Percentiles rank a stretch among this genome's conserved stretches.
phyloP scores from a whole-genome alignment of 2,329 filamentous ascomycete species.

The Epichloe elymi region DNA sequence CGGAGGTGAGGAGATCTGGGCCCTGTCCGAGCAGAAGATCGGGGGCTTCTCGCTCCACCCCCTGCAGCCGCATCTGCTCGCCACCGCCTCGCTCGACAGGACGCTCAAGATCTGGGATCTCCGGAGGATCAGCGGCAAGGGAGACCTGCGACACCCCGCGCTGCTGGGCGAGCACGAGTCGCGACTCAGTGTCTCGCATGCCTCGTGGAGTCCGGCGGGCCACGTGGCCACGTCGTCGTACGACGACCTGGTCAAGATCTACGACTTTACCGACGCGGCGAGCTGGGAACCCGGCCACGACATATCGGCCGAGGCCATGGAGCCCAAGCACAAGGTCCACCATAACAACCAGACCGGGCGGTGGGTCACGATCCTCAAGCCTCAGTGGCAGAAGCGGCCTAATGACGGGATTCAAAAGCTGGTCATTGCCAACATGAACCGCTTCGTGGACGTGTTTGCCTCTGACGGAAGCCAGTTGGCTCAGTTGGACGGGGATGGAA shows the following conservation, averaged over 20 bases:
- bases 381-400: conserved; percentile 75
- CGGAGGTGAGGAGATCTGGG: conserved; percentile 42
- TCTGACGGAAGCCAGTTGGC: conserved; percentile 74
- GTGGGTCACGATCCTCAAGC: conserved; percentile 78
- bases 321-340: conserved; percentile 52
- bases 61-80: conserved; percentile 63
- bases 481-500: conserved; percentile 75
- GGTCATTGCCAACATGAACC: conserved; percentile 92
- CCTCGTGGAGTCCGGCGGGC: conserved; percentile 73
- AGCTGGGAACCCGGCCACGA: conserved; percentile 46
- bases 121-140: conserved; percentile 56
- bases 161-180: conserved; percentile 74
- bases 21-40: conserved; percentile 82
- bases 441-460: conserved; percentile 86
- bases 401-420: conserved; percentile 73
- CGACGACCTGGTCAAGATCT: conserved; percentile 89
- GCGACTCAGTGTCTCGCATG: conserved; percentile 78
- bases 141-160: conserved; percentile 47
- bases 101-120: conserved; percentile 89
- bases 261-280: conserved; percentile 55
- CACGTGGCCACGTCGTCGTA: conserved; percentile 88
- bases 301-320: conserved; percentile 49
- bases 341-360: conserved; percentile 96
- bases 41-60: conserved; percentile 85
- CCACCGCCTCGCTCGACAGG: conserved; percentile 80